Base-by-base conservation (phyloP, 176 grass and related monocot genomes). In the Bolboschoenus planiculmis region DNA sequence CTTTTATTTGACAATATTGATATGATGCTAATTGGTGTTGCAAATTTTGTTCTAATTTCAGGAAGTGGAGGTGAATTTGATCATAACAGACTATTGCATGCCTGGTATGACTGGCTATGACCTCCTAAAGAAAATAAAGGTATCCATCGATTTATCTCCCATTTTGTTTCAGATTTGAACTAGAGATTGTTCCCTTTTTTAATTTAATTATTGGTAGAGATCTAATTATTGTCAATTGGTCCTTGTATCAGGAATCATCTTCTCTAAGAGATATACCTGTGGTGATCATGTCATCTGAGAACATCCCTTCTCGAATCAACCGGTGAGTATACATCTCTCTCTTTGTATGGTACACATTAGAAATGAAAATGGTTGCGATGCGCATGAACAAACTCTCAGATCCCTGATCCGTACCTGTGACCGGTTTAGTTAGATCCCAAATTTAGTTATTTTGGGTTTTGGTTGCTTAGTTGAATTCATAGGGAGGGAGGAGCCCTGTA, bases 11-110 rank as follows among this genome's bases (percentile, higher is more conserved):
- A 39, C 24, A 18, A 51, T 81, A 77, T 81, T 82, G 56, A 21
- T 39, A 84, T 70, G 46, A 31, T 13, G 39, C 59, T 62, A 48
- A n/a, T 80, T 20, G 40, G 48, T 44, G 26, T 83, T 92, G 51
- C 30, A 16, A n/a, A 81, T 82, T 21, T 26, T 90, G 36, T 79
- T 50, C 78, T 56, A 16, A 56, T 80, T 71, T 71, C 85, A 92
- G 95, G 90, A 89, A 24, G 85, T 88, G n/a, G 90, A 86, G 31
- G 95, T 97, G 85, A 94, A 94, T 83, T 90, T 97, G 37, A 92
- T 97, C 36, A 97, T 97, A 73, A 97, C 95, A 4, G 95, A 97
- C 81, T 97, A 97, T 47, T 97, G 92, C 87, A 97, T 97, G 95
- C 92, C 95, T 33, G 90, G 90, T 56, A 97, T 97, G 90, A 94